Conservation (phyloP, 2,329 filamentous ascomycete genomes). For the Ophiostoma triangulosporum region DNA sequence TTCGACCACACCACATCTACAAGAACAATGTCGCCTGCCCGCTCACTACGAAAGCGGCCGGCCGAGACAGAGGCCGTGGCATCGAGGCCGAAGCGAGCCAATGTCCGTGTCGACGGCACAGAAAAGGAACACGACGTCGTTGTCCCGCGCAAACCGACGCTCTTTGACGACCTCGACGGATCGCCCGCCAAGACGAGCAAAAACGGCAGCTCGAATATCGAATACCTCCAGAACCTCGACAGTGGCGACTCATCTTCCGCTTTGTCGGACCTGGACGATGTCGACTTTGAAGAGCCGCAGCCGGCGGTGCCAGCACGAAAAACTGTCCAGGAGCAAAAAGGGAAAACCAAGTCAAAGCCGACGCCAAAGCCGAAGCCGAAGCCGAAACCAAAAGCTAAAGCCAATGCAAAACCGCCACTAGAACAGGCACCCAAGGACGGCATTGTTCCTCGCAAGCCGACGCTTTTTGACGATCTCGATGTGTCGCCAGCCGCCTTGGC, state of each 20-base stretch:
- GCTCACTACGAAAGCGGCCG: neutral
- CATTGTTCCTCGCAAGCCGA: neutral
- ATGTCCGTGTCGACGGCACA: neutral
- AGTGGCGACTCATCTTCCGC: neutral
- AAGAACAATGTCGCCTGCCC: neutral
- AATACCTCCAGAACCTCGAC: constrained; percentile 18
- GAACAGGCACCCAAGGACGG: neutral
- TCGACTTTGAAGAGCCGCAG: neutral
- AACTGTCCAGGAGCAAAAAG: neutral
- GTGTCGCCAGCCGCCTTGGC: neutral
- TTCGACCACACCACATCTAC: neutral
- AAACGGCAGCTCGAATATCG: constrained; percentile 27
- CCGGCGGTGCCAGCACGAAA: neutral
- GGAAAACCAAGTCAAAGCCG: neutral
- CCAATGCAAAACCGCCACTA: neutral
- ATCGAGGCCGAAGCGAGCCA: neutral
- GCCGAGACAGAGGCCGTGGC: neutral
- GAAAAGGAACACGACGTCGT: constrained; percentile 14
- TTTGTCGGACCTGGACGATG: neutral
- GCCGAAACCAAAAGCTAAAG: neutral
- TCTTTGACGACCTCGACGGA: constrained; percentile 49
- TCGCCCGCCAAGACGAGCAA: constrained; percentile 25
- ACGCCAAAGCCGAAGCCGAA: neutral
- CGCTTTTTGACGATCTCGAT: constrained; percentile 1
- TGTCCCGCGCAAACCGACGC: constrained; percentile 37